Conservation (phyloP, 2,329 filamentous ascomycete genomes). For the Colletotrichum tropicale region DNA sequence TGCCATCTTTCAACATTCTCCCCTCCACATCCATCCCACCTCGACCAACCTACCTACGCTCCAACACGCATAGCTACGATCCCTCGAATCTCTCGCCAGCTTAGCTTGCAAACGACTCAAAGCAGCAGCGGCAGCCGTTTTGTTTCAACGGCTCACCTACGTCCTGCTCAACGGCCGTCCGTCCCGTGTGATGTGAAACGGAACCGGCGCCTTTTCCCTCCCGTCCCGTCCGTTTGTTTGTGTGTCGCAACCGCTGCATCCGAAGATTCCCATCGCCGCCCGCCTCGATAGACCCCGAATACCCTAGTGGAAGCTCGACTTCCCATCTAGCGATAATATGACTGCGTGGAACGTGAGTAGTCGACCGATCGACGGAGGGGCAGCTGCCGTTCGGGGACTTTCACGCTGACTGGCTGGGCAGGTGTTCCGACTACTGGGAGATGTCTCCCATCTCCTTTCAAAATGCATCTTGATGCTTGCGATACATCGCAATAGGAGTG, state of each 20-base stretch:
- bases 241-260: slow-evolving; percentile 7
- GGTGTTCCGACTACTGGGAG: slow-evolving; percentile 79
- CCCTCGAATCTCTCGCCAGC: background rate
- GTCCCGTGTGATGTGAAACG: slow-evolving; percentile 22
- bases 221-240: background rate
- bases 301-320: slow-evolving; percentile 10
- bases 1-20: background rate
- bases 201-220: background rate
- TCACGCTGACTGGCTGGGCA: slow-evolving; percentile 29
- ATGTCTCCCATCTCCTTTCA: slow-evolving; percentile 82
- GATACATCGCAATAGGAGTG: slow-evolving; percentile 86
- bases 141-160: background rate
- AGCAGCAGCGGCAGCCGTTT: background rate
- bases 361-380: background rate
- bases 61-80: background rate
- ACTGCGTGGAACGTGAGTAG: slow-evolving; percentile 43
- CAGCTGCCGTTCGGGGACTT: background rate
- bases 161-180: background rate
- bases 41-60: background rate
- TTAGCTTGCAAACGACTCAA: background rate
- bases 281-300: background rate
- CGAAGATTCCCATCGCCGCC: background rate
- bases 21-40: background rate
- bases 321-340: slow-evolving; percentile 32
- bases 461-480: slow-evolving; percentile 91